Base-by-base conservation (phyloP, 345 rosid genomes). In the Eucalyptus urophylla region DNA sequence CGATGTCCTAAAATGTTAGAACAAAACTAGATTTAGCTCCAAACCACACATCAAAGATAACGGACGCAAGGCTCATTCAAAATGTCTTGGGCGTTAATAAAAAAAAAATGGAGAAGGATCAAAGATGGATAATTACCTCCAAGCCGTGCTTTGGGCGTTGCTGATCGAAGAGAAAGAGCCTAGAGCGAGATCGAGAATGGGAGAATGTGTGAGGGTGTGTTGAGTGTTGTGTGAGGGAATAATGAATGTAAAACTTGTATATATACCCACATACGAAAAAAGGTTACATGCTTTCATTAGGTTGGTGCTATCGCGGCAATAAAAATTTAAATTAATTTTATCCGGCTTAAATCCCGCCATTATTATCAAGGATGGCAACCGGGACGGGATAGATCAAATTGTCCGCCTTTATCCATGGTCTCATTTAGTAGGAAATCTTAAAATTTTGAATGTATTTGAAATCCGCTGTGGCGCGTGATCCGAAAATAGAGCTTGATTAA, bases 381-480 rank as follows among this genome's bases (percentile, higher is more conserved):
- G 0, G 11, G 5, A 15, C 3, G 22, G 76, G 19, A 16, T 67
- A 16, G 1, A 31, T 31, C 11, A n/a, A n/a, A 15, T 65, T 8
- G 11, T 0, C 80, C 7, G 7, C 6, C 44, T 1, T 27, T 16
- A 69, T 69, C 80, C 25, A 8, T 33, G 11, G 80, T 0, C 80
- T 8, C 13, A 33, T 69, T 69, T 69, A 17, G 25, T 69, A 10
- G 14, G 21, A 72, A 72, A 72, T 72, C 81, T 22, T 33, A 33
- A 2, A 33, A 8, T 72, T 72, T 72, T 37, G 13, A 19, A 72
- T 11, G 44, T 72, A 17, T 11, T 33, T 33, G 25, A 33, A 72
- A 33, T 72, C 5, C 1, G 8, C 0, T 72, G 45, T 9, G 81
- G 44, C 5, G 44, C 5, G 45, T 9, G 80, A 0, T 17, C 7